Evolutionary conservation across 1,139 yeast species (phyloP).

Genomic region (Saccharomyces hybrid): DNA sequence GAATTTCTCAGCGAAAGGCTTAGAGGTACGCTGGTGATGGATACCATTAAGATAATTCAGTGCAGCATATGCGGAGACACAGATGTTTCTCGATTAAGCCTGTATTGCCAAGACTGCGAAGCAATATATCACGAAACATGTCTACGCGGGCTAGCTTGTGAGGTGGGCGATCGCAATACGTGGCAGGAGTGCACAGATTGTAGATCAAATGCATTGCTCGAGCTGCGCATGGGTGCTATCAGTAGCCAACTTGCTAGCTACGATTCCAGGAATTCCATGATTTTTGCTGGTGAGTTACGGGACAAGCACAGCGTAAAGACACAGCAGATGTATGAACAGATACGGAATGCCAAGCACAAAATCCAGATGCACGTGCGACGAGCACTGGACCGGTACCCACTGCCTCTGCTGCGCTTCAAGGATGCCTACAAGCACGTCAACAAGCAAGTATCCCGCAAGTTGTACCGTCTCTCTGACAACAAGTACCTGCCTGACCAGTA

Average conservation of each 20-base stretch:
- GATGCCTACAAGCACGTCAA: constrained; percentile 43
- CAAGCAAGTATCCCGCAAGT: constrained; percentile 37
- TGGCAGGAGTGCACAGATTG: constrained; percentile 23
- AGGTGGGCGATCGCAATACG: constrained; percentile 18
- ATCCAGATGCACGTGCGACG: constrained; percentile 50
- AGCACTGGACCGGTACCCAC: constrained; percentile 43
- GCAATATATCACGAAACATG: constrained; percentile 21
- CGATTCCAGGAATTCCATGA: constrained; percentile 3
- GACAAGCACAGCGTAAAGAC: constrained; percentile 11
- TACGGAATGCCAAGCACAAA: constrained; percentile 40
- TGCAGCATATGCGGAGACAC: constrained; percentile 22
- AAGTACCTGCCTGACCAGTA: constrained; percentile 14
- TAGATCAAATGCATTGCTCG: background rate
- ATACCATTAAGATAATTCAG: constrained; percentile 2
- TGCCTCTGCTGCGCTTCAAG: constrained; percentile 37
- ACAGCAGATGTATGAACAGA: constrained; percentile 8
- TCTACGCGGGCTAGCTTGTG: constrained; percentile 17
- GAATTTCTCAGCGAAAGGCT: background rate
- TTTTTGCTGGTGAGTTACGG: constrained; percentile 10
- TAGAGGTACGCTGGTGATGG: background rate
- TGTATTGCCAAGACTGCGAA: constrained; percentile 17
- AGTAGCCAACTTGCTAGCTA: constrained; percentile 1
- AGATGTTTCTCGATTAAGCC: constrained; percentile 9
- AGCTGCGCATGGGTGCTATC: background rate
- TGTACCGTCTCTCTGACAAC: constrained; percentile 32